These are phyloP conservation scores for Middelhovenomyces tepae DNA, from an alignment of 805 yeast genomes.

Conservation along the genomic window DNA sequence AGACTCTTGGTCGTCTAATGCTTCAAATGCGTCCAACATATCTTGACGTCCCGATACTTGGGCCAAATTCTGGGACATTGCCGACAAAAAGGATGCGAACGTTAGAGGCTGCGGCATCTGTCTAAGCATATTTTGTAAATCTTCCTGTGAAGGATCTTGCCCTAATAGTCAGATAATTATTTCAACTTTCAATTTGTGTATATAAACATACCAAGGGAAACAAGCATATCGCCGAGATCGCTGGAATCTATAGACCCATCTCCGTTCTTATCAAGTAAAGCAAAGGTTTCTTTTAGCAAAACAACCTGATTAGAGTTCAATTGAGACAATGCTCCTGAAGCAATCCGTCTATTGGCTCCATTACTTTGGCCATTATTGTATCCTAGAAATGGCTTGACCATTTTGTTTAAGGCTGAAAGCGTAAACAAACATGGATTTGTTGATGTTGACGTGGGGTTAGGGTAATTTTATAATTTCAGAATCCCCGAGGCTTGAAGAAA, in stretches of 20 bases:
- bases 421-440: too few species aligned
- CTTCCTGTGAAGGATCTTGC: constrained; percentile 33
- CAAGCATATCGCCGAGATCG: constrained; percentile 41
- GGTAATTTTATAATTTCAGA: too few species aligned
- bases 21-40: constrained; percentile 49
- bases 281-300: constrained; percentile 65
- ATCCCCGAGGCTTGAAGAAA: too few species aligned
- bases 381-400: too few species aligned
- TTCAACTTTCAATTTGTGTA: too few species aligned
- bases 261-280: constrained; percentile 71
- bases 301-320: constrained; percentile 56
- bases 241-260: constrained; percentile 41
- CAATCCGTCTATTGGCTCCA: constrained; percentile 11
- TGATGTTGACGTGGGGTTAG: too few species aligned
- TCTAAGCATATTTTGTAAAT: constrained; percentile 43
- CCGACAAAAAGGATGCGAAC: constrained; percentile 57
- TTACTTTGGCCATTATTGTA: too few species aligned
- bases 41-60: constrained; percentile 45
- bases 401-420: too few species aligned
- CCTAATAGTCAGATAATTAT: too few species aligned
- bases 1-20: constrained; percentile 33
- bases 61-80: constrained; percentile 49
- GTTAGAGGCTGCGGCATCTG: constrained; percentile 35
- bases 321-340: constrained; percentile 30
- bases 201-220: too few species aligned